Evolutionary conservation across 352 stramenopile species (phyloP), one percentile per base, ranked within the genome.

Genomic region (Blastocystis sp.): DNA sequence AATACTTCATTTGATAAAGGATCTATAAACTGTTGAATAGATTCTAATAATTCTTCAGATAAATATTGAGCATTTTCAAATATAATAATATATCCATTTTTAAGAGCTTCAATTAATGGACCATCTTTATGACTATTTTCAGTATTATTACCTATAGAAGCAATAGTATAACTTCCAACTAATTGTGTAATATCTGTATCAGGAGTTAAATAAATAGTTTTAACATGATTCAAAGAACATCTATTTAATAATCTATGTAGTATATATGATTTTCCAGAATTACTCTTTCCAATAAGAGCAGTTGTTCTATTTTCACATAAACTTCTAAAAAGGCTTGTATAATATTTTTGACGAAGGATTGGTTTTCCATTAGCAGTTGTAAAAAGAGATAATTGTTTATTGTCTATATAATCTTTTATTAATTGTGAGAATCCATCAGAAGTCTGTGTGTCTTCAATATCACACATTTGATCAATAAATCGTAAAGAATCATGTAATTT

Each of bases 21-120:
- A 55, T 58, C 48, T 4, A 58, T 34, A n/a, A 58, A 23, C 1
- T 21, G 1, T n/a, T 58, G 16, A 34, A 58, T 16, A 2, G 16
- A 13, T 31, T 58, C 48, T 2, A 58, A 7, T 39, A 58, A n/a
- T 19, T 58, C 48, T n/a, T 6, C 19, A 0, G 48, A 34, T 16
- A 58, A 31, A 23, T 58, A 49, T 23, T 58, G 34, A 1, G 48
- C 48, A 24, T 58, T 58, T 5, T 58, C 48, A 55, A 58, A 58
- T 0, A 58, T 31, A 16, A 58, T 18, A 16, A 58, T 9, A 5
- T 58, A 16, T 4, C 48, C 48, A 9, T 58, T 58, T 19, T 55
- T 18, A 7, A 56, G 23, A 11, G 30, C 32, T 31, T 10, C 3
- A 7, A 27, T 34, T 23, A 58, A 11, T 32, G 48, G n/a, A 10